Evolutionary conservation across 192 early-diverging fungal genomes (phyloP), one percentile per base, ranked within the genome.

Genomic region (Cladochytrium replicatum): DNA sequence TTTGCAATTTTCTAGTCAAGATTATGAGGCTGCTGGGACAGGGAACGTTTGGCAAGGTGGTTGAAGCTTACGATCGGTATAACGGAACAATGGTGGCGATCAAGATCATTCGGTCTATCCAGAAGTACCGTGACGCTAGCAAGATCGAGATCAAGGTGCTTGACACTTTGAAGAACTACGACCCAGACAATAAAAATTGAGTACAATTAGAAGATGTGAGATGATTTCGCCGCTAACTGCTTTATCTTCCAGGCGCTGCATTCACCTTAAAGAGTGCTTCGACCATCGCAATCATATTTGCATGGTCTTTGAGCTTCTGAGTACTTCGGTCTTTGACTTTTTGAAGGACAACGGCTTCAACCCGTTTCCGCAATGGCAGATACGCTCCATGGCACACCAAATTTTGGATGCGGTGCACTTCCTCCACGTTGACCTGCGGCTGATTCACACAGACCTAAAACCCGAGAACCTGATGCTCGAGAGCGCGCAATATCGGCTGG

Each of bases 11-110:
- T 26, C 22, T 61, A 89, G 86, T 87, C 56, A 75, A 75, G 57
- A 94, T 97, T 52, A 68, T 87, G 41, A 69, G 81, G 8, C 66
- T 90, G 30, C 68, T 98, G 23, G 95, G 95, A 2, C 92, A 96
- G 64, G 95, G 95, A 7, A 98, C 95, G 1, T 98, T 94, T 75
- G 95, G 95, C 61, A 93, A 91, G 66, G 95, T 98, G 7, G 83
- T 91, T 46, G 83, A 93, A 61, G 90, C 85, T 32, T 82, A 63
- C 47, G 91, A 95, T 62, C 68, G 71, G 6, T 41, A 54, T 7
- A n/a, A 39, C 32, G n/a, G 23, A 50, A 6, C 29, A 45, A 23
- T n/a, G 21, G 64, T 71, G 0, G 95, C 95, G 2, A 84, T 98
- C 48, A 98, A 98, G 66, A 86, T 98, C 25, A 92, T 98, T 41